Evolutionary conservation across 306 rosid species (phyloP).

Genomic region (Sechiopsis laciniata): DNA sequence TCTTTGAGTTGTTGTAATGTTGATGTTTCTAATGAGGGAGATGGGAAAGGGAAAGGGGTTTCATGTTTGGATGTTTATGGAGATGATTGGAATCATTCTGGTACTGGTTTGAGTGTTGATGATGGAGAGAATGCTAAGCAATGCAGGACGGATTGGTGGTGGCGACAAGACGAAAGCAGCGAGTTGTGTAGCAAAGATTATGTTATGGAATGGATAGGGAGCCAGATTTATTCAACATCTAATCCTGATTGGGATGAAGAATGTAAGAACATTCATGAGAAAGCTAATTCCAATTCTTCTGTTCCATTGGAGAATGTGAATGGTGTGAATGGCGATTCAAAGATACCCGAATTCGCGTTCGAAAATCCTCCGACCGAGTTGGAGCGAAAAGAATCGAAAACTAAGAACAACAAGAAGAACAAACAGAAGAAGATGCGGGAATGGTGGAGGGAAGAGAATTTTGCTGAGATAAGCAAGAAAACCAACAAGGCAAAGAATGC

Average conservation of each 20-base stretch:
- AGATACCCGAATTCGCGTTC: constrained; percentile 30
- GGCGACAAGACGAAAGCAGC: constrained; percentile 83
- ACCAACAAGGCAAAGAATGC: constrained; percentile 44
- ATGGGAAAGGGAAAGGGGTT: constrained; percentile 71
- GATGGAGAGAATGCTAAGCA: constrained; percentile 55
- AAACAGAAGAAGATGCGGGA: constrained; percentile 90
- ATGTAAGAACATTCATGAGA: constrained; percentile 48
- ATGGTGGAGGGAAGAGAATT: constrained; percentile 97
- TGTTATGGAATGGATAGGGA: constrained; percentile 95
- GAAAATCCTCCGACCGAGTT: constrained; percentile 29
- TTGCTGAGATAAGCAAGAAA: constrained; percentile 75
- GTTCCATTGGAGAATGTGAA: constrained; percentile 43
- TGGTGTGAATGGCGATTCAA: constrained; percentile 40
- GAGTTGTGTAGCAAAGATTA: constrained; percentile 84
- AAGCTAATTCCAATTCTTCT: constrained; percentile 21
- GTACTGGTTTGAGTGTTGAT: constrained; percentile 39
- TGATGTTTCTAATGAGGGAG: constrained; percentile 52
- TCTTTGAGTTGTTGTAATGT: constrained; percentile 54
- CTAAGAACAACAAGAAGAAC: constrained; percentile 58
- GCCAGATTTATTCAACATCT: constrained; percentile 76
- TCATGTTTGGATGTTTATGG: constrained; percentile 46
- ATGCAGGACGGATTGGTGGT: constrained; percentile 98
- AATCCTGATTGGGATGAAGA: constrained; percentile 81
- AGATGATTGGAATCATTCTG: constrained; percentile 55
- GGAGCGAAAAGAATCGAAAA: constrained; percentile 41